A percentile compares a stretch with the other conserved stretches of the same genome.
Evolutionary conservation across 2,329 filamentous ascomycete species (phyloP).

Genomic region (Pestalotiopsis sp.): DNA sequence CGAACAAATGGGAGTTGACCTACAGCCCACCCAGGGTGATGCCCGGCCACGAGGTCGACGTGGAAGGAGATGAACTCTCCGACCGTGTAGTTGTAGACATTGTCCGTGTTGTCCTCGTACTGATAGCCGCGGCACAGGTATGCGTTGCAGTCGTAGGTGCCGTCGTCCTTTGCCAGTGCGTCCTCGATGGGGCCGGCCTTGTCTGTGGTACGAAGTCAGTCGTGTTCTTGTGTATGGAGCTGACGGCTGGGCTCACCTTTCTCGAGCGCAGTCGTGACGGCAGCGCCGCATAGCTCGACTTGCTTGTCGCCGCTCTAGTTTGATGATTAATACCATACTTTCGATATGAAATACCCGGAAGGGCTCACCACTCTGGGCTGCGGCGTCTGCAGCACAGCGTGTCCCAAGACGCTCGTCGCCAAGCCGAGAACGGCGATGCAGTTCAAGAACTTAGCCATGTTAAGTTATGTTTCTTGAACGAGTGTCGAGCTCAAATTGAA

Average conservation of each 20-base stretch:
- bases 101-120: slow-evolving; percentile 33
- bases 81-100: slow-evolving; percentile 28
- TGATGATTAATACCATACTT: background rate
- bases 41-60: slow-evolving; percentile 41
- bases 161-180: slow-evolving; percentile 25
- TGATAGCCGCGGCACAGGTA: slow-evolving; percentile 34
- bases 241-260: background rate
- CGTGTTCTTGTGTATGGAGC: too few relatives aligned
- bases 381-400: background rate
- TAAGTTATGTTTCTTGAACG: background rate
- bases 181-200: slow-evolving; percentile 31
- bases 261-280: slow-evolving; percentile 5
- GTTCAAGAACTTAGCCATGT: background rate
- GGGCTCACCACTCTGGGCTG: background rate
- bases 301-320: background rate
- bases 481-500: background rate
- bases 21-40: slow-evolving; percentile 34
- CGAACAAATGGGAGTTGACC: background rate
- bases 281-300: slow-evolving; percentile 5
- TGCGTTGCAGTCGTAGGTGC: slow-evolving; percentile 27
- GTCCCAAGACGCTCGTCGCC: background rate
- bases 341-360: background rate
- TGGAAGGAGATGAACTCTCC: slow-evolving; percentile 40
- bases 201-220: slow-evolving; percentile 17
- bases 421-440: background rate